Conservation (phyloP, 2,329 filamentous ascomycete genomes). For the Ophiostoma novo-ulmi region DNA sequence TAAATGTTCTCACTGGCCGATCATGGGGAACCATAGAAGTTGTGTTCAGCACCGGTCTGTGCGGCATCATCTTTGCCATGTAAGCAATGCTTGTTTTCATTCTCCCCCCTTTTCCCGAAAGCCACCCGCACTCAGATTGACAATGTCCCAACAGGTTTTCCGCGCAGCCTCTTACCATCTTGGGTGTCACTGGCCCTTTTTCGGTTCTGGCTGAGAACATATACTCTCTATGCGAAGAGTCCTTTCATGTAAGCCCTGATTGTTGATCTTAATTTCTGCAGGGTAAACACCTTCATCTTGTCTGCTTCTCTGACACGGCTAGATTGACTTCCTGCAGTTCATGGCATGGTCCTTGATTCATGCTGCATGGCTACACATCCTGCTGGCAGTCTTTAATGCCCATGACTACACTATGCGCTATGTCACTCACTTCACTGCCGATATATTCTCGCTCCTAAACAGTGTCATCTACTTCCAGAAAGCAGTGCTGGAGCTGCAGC, state of each 20-base stretch:
- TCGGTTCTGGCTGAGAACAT: not conserved
- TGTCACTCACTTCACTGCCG: conserved; percentile 20
- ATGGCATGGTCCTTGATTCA: conserved; percentile 22
- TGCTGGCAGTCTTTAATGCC: conserved; percentile 20
- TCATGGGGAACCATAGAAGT: conserved; percentile 23
- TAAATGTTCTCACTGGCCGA: conserved; percentile 18
- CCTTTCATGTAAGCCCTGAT: not conserved
- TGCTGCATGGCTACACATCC: conserved; percentile 19
- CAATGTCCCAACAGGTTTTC: not conserved
- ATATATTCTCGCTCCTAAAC: conserved; percentile 21
- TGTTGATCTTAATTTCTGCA: too few relatives aligned
- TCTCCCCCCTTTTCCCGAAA: not conserved
- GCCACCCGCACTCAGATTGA: not conserved
- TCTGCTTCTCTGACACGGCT: not conserved
- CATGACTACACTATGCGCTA: conserved; percentile 22
- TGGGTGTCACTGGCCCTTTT: conserved; percentile 3
- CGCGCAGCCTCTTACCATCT: not conserved
- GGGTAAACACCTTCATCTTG: too few relatives aligned
- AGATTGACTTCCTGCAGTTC: conserved; percentile 22
- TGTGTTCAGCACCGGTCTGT: conserved; percentile 21
- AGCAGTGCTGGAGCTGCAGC: conserved; percentile 17
- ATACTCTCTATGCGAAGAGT: not conserved
- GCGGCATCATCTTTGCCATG: conserved; percentile 21
- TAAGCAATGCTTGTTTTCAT: not conserved
- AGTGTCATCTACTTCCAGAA: conserved; percentile 23